Base-by-base conservation (phyloP, 2,329 filamentous ascomycete species). In the Lizonia empirigonia region DNA sequence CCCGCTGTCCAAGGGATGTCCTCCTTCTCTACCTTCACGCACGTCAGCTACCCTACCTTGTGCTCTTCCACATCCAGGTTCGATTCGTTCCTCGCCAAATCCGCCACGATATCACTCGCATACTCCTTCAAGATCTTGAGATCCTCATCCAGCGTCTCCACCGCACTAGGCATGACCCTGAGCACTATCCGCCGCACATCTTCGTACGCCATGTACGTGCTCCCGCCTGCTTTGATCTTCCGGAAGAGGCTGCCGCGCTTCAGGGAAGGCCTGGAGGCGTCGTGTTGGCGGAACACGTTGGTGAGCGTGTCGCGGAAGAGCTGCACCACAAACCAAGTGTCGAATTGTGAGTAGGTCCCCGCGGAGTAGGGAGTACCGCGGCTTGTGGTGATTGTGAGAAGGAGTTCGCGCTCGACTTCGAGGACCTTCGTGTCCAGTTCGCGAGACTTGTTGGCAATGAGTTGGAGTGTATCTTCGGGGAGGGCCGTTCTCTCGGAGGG, bases 1-100 rank as follows among this genome's bases (percentile, higher is more conserved):
- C 16, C 34, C 42, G 30, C 45, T 26, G 30, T 29, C 73, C 72
- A 74, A 18, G 65, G 67, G 9, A 69, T 49, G 44, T 74, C 68
- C 20, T 46, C 53, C n/a, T 26, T 20, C 18, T 34, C 29, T 1
- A 74, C 56, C 40, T 69, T 62, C 6, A 60, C 54, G 49, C 71
- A 76, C 18, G 68, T 75, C 47, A 75, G 46, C 55, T 70, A 76
- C 4, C 57, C 54, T n/a, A 75, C 59, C 12, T 41, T 49, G 12
- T 61, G 46, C 35, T 33, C 34, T n/a, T 70, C 66, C 1, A 67
- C 59, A 36, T 71, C 48, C 61, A 40, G 13, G 10, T 71, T 73
- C 46, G 72, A 19, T 20, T 49, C 27, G 6, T 47, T 47, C 29
- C 18, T 47, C 18, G 52, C 58, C 26, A 74, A 41, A 40, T 65